Conservation (phyloP, 306 rosid species). For the Malus sylvestris region DNA sequence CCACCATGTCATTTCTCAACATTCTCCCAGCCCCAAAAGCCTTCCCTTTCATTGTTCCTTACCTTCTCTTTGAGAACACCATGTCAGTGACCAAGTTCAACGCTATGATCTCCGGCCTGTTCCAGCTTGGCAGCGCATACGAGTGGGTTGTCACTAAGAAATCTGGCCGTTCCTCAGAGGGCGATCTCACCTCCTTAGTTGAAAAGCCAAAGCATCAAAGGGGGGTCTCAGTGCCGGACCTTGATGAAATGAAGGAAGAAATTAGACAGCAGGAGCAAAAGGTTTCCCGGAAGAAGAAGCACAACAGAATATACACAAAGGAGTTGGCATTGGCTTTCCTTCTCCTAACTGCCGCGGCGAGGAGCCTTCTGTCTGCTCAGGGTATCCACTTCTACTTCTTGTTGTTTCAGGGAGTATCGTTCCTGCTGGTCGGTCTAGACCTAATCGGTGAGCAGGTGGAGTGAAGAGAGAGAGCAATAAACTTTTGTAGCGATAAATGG, state of each 20-base stretch:
- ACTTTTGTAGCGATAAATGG: not conserved
- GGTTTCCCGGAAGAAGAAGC: slow-evolving; percentile 48
- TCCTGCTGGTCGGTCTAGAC: slow-evolving; percentile 83
- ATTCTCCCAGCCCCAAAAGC: slow-evolving; percentile 87
- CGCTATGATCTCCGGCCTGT: slow-evolving; percentile 86
- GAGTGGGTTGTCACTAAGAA: slow-evolving; percentile 97
- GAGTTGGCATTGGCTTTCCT: slow-evolving; percentile 80
- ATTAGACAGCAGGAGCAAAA: slow-evolving; percentile 38
- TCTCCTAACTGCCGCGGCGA: slow-evolving; percentile 78
- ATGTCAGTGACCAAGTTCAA: slow-evolving; percentile 93
- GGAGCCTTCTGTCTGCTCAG: slow-evolving; percentile 92
- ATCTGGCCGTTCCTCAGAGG: slow-evolving; percentile 85
- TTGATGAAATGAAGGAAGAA: slow-evolving; percentile 63
- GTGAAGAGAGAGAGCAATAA: slow-evolving; percentile 16
- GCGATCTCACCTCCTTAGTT: slow-evolving; percentile 61
- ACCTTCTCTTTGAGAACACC: slow-evolving; percentile 90
- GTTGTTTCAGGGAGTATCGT: slow-evolving; percentile 83
- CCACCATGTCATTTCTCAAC: slow-evolving; percentile 84
- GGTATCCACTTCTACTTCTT: slow-evolving; percentile 95
- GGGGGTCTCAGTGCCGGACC: slow-evolving; percentile 54
- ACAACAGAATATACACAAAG: slow-evolving; percentile 71
- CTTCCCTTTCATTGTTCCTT: slow-evolving; percentile 90
- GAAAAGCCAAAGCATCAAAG: slow-evolving; percentile 59
- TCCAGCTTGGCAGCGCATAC: slow-evolving; percentile 87
- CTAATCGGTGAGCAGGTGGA: slow-evolving; percentile 83